Evolutionary conservation across 2,329 filamentous ascomycete genomes (phyloP).

Genomic region (Fusarium oligoseptatum): DNA sequence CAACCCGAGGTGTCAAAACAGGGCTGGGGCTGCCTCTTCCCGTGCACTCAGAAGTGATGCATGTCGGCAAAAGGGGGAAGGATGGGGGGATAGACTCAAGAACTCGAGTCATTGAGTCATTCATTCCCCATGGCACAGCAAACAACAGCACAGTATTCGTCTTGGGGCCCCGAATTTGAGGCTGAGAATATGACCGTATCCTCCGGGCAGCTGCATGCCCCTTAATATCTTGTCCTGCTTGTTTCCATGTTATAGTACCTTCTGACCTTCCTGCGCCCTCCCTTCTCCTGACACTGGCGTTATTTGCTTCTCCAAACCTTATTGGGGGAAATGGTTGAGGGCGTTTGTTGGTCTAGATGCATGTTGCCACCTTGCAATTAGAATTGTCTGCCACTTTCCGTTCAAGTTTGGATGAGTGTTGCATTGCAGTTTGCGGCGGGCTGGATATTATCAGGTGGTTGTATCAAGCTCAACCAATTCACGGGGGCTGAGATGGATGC

Average conservation of each 20-base stretch:
- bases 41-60: background rate
- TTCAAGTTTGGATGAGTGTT: background rate
- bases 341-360: background rate
- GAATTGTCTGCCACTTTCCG: background rate
- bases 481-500: constrained; percentile 20
- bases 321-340: constrained; percentile 4
- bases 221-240: background rate
- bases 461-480: background rate
- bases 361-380: constrained; percentile 3
- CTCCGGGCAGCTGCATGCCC: background rate
- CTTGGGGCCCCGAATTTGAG: background rate
- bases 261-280: background rate
- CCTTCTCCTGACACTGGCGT: background rate
- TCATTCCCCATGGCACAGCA: background rate
- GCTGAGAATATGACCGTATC: background rate
- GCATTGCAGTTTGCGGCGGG: constrained; percentile 22
- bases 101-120: background rate
- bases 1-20: background rate
- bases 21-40: background rate
- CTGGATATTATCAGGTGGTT: background rate
- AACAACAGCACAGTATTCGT: background rate
- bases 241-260: background rate
- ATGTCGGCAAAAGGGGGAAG: background rate
- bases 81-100: background rate
- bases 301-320: background rate